Base-by-base conservation (phyloP, 331 rosid species). In the Prunus yedoensis region DNA sequence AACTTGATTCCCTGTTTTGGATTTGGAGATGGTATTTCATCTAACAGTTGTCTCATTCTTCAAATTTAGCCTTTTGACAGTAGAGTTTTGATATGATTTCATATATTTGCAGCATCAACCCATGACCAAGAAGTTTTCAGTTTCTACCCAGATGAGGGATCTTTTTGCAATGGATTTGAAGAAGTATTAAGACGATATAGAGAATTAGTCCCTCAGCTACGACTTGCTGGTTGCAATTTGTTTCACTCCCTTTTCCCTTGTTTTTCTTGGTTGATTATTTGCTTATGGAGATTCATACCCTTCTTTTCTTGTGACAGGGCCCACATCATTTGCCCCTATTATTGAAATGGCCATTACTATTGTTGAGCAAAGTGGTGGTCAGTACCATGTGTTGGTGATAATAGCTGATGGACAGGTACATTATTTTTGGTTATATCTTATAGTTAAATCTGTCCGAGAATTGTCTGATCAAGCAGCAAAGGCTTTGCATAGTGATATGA, bases 81-180 rank as follows among this genome's bases (percentile, higher is more conserved):
- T 65, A 79, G 76, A 71, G 64, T 51, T 43, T 63, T 49, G 64
- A 68, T 70, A 14, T 73, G 74, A 77, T 67, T 69, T 78, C 78
- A 43, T 76, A 52, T 51, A 51, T 77, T 84, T 70, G 84, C 90
- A 95, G 99, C 97, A 67, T 89, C 97, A 53, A 92, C 97, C 43
- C 97, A 88, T 74, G 96, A 89, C 84, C 99, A 90, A 76, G 97
- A 92, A 76, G 97, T 95, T 77, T 95, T 95, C 77, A 90, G 96
- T 77, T 95, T 95, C 88, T 70, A 78, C 77, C 84, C 91, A 0
- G 94, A 92, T 18, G 97, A 92, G 62, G 81, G 87, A 69, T 79
- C 80, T 81, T 61, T 46, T 61, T 95, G 99, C 75, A 84, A 83
- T 17, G 99, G 99, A 80, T 95, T 92, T 85, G 97, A 92, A 87